Conservation (phyloP, 331 rosid species). For the Stylosanthes scabra region DNA sequence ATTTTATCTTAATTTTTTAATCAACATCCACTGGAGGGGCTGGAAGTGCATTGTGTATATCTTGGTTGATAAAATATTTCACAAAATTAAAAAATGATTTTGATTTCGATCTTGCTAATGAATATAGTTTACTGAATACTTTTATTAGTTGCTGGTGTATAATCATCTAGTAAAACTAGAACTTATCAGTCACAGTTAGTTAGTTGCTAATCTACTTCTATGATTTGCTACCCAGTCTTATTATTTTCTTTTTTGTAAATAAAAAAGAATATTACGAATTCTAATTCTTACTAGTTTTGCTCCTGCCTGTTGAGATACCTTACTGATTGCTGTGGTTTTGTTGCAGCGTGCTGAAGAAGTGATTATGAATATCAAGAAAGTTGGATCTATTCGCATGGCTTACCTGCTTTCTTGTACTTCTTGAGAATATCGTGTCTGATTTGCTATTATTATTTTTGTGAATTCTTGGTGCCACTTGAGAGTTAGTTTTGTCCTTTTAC, state of each 20-base stretch:
- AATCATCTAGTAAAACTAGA: background rate
- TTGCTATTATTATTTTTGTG: background rate
- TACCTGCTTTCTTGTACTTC: constrained; percentile 23
- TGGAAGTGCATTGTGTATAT: background rate
- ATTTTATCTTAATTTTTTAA: background rate
- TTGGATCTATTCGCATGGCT: constrained; percentile 34
- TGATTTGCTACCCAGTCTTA: background rate
- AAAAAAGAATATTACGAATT: too few species aligned
- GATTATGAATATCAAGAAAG: constrained; percentile 37
- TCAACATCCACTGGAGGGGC: background rate
- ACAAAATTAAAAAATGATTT: background rate
- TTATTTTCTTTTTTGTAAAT: too few species aligned
- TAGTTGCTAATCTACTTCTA: background rate
- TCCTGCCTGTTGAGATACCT: constrained; percentile 1
- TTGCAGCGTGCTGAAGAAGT: constrained; percentile 79
- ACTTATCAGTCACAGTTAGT: background rate
- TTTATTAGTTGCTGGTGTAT: background rate
- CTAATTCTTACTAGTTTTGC: background rate
- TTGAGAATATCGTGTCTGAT: constrained; percentile 28
- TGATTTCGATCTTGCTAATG: constrained; percentile 1
- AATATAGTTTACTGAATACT: constrained; percentile 5
- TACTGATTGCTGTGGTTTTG: constrained; percentile 33
- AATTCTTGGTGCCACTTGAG: constrained; percentile 16
- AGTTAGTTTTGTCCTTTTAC: constrained; percentile 23
- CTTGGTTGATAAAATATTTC: background rate